These are phyloP conservation scores for Neodidymelliopsis sp. DNA, from an alignment of 2,329 filamentous ascomycete species.

Conservation along the genomic window DNA sequence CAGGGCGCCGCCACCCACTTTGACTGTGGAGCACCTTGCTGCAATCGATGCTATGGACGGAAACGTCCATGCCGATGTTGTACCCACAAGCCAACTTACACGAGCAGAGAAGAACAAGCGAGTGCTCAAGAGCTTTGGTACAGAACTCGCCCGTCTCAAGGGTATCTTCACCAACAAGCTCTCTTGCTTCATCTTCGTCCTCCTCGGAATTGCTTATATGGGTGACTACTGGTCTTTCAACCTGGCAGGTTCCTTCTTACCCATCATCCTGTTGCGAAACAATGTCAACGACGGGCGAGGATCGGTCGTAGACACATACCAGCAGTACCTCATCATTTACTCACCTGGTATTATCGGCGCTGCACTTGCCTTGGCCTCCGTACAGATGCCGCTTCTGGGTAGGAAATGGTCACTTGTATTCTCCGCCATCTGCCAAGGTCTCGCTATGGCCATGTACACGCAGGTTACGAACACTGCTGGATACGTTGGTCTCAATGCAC, in stretches of 20 bases:
- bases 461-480: conserved; percentile 36
- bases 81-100: conserved; percentile 7
- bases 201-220: conserved; percentile 40
- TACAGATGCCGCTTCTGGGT: conserved; percentile 38
- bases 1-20: conserved; percentile 28
- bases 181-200: conserved; percentile 33
- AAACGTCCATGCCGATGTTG: conserved; percentile 4
- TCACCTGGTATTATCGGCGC: conserved; percentile 39
- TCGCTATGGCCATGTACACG: conserved; percentile 43
- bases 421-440: conserved; percentile 36
- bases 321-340: conserved; percentile 43
- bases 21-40: conserved; percentile 38
- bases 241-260: conserved; percentile 35
- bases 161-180: conserved; percentile 39
- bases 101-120: conserved; percentile 29
- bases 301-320: conserved; percentile 35
- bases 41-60: conserved; percentile 30
- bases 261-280: conserved; percentile 39
- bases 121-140: conserved; percentile 29
- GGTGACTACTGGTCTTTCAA: conserved; percentile 47
- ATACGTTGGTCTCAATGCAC: conserved; percentile 38
- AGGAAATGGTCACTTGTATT: conserved; percentile 41
- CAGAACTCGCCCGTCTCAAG: conserved; percentile 36
- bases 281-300: conserved; percentile 35
- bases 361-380: conserved; percentile 29